phyloP scores from a whole-genome alignment of 805 yeast species.

The Candida ulmi region DNA sequence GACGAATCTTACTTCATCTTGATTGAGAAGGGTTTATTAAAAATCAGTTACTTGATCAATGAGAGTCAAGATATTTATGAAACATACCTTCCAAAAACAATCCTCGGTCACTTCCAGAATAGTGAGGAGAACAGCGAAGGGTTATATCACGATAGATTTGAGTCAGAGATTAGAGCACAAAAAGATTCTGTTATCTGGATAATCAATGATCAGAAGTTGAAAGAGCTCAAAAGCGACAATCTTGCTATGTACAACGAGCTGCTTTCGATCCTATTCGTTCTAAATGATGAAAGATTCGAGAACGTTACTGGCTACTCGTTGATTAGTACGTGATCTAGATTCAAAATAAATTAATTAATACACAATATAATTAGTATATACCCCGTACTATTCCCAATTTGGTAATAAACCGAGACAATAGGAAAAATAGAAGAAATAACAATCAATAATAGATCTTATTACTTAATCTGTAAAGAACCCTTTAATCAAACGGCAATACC shows the following conservation, averaged over 20 bases:
- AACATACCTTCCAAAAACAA: constrained; percentile 48
- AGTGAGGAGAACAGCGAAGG: constrained; percentile 13
- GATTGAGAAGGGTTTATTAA: constrained; percentile 52
- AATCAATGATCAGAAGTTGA: constrained; percentile 41
- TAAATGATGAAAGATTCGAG: constrained; percentile 67
- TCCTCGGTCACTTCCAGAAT: constrained; percentile 39
- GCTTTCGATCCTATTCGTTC: constrained; percentile 49
- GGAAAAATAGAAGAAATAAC: neutral
- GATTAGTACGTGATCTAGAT: constrained; percentile 44
- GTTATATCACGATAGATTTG: constrained; percentile 31
- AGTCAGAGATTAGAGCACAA: constrained; percentile 48
- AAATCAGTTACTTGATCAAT: constrained; percentile 44
- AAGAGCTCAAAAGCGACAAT: constrained; percentile 43
- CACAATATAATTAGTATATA: no score
- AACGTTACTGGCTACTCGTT: constrained; percentile 72
- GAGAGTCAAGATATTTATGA: constrained; percentile 28
- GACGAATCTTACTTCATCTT: constrained; percentile 39
- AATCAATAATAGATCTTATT: no score
- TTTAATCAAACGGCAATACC: no score
- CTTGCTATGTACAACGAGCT: constrained; percentile 58
- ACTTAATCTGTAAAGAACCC: no score
- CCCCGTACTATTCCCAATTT: no score
- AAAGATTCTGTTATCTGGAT: constrained; percentile 67
- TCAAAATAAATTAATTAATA: no score
- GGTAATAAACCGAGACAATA: neutral